Evolutionary conservation across 768 basidiomycete species (phyloP).

Genomic region (Termitomyces titanicus): DNA sequence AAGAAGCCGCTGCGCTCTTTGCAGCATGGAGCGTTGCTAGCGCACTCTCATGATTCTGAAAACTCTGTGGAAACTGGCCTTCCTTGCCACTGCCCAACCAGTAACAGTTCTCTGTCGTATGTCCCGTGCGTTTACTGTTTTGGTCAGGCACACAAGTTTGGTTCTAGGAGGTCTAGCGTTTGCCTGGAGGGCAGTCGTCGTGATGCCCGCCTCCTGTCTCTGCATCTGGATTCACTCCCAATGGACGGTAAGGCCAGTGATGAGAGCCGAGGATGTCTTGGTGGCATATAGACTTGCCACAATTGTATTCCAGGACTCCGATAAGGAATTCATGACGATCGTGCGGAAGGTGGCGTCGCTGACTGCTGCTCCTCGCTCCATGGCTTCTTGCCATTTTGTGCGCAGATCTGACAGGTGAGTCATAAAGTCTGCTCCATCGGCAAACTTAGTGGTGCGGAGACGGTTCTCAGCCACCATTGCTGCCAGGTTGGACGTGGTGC

Average conservation of each 20-base stretch:
- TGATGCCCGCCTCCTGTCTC: background rate
- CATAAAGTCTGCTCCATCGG: slow-evolving; percentile 10
- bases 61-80: slow-evolving; percentile 27
- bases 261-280: background rate
- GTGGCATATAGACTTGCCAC: background rate
- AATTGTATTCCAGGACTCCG: background rate
- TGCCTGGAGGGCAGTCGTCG: background rate
- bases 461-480: slow-evolving; percentile 2
- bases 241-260: background rate
- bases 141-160: slow-evolving; percentile 5
- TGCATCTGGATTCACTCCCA: background rate
- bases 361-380: slow-evolving; percentile 16
- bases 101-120: slow-evolving; percentile 26
- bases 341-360: slow-evolving; percentile 12
- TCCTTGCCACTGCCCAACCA: slow-evolving; percentile 31
- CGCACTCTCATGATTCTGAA: slow-evolving; percentile 8
- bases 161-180: background rate
- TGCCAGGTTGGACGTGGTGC: slow-evolving; percentile 7
- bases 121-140: slow-evolving; percentile 23
- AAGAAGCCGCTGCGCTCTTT: background rate
- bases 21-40: background rate
- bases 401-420: slow-evolving; percentile 13
- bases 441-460: slow-evolving; percentile 3
- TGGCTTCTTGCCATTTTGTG: slow-evolving; percentile 13
- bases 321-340: slow-evolving; percentile 12